Conservation (phyloP, 257 asterid species). For the Orobanche coerulescens region DNA sequence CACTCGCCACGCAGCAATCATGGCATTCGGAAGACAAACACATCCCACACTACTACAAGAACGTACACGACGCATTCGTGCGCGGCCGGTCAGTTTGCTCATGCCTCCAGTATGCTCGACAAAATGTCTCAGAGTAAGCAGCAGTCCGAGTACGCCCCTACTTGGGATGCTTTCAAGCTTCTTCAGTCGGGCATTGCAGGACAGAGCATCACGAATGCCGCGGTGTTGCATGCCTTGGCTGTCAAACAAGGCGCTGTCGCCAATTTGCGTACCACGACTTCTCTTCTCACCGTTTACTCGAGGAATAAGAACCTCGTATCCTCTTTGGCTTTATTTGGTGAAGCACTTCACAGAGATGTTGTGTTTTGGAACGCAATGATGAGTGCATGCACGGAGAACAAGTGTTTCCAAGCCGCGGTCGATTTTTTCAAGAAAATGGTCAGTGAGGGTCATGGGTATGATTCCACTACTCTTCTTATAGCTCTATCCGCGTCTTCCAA, state of each 20-base stretch:
- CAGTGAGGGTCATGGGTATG: conserved; percentile 34
- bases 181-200: conserved; percentile 23
- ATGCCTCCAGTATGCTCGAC: conserved; percentile 28
- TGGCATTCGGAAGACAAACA: too few species aligned
- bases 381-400: conserved; percentile 45
- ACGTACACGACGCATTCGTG: neutral
- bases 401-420: conserved; percentile 24
- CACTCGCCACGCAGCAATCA: too few species aligned
- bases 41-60: conserved; percentile 6
- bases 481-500: conserved; percentile 33
- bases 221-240: conserved; percentile 41
- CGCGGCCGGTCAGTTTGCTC: conserved; percentile 8
- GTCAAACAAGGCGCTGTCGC: conserved; percentile 41
- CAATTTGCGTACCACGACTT: conserved; percentile 35
- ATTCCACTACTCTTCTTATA: conserved; percentile 39
- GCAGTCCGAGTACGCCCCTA: conserved; percentile 17
- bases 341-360: conserved; percentile 40
- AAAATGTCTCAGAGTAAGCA: conserved; percentile 31
- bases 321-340: conserved; percentile 37
- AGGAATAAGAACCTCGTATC: conserved; percentile 35
- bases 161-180: conserved; percentile 32
- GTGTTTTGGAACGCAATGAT: conserved; percentile 60
- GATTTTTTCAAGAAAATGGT: conserved; percentile 41
- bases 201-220: conserved; percentile 24
- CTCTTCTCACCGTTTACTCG: conserved; percentile 49